Percentiles rank a stretch among this genome's conserved stretches.
Evolutionary conservation across 495 filamentous ascomycete genomes (phyloP).

Genomic region (Penicillium malachiteum): DNA sequence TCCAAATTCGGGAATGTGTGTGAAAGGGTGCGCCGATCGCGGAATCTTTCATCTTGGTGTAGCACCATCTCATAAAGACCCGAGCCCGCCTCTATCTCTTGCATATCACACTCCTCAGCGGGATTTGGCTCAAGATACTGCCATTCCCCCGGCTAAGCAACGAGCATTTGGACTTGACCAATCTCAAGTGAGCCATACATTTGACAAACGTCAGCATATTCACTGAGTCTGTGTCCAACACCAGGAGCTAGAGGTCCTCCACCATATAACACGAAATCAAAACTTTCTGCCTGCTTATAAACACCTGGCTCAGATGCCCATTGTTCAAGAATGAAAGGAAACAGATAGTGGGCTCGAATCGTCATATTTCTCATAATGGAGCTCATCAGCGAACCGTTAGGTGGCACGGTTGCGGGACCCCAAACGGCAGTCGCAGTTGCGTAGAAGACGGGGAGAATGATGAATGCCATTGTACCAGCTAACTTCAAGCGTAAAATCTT

Average conservation of each 20-base stretch:
- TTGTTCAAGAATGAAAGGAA: conserved; percentile 26
- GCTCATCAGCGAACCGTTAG: conserved; percentile 18
- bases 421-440: conserved; percentile 19
- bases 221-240: conserved; percentile 19
- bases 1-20: conserved; percentile 27
- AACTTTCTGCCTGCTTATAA: conserved; percentile 15
- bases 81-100: conserved; percentile 36
- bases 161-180: conserved; percentile 16
- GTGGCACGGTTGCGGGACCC: conserved; percentile 23
- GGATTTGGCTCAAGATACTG: conserved; percentile 49
- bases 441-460: conserved; percentile 10
- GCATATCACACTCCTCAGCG: conserved; percentile 39
- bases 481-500: neutral
- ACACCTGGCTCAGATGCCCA: conserved; percentile 16
- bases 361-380: conserved; percentile 20
- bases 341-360: conserved; percentile 18
- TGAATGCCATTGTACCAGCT: conserved; percentile 5
- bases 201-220: conserved; percentile 27
- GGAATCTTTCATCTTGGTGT: conserved; percentile 6
- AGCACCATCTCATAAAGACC: conserved; percentile 45
- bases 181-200: conserved; percentile 29
- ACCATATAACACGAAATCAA: conserved; percentile 26
- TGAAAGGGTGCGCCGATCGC: conserved; percentile 9
- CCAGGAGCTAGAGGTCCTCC: conserved; percentile 22
- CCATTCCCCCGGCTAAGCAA: conserved; percentile 42